Percentiles rank a stretch among this genome's conserved stretches.
Conservation (phyloP, 2,329 filamentous ascomycete species). For the Alternaria longipes region DNA sequence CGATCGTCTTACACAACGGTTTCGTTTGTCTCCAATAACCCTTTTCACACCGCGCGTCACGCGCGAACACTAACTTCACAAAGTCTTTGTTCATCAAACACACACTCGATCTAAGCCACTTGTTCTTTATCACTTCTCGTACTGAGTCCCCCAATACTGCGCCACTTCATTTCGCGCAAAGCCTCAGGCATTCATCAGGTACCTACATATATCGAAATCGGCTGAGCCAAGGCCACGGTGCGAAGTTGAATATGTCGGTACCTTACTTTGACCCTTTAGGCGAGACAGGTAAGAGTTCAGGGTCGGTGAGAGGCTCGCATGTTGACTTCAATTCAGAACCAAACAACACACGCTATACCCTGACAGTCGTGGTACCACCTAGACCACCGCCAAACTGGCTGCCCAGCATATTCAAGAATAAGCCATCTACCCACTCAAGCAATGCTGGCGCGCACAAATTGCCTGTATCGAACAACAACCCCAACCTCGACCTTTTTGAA, state of each 20-base stretch:
- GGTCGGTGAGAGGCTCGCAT: no score
- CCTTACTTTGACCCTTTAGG: slow-evolving; percentile 32
- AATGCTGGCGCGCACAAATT: slow-evolving; percentile 15
- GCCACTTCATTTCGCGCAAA: background rate
- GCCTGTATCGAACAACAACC: slow-evolving; percentile 18
- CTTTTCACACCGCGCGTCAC: background rate
- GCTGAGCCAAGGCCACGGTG: background rate
- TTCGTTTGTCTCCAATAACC: slow-evolving; percentile 5
- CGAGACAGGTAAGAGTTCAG: slow-evolving; percentile 12
- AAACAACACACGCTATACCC: slow-evolving; percentile 33
- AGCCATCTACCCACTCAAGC: slow-evolving; percentile 11
- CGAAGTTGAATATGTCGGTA: background rate
- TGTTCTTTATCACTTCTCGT: no score
- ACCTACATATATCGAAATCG: background rate
- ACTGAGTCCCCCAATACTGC: background rate
- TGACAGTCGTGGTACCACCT: slow-evolving; percentile 29
- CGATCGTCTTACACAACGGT: slow-evolving; percentile 5
- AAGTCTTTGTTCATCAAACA: background rate
- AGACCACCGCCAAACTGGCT: slow-evolving; percentile 31
- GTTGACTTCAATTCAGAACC: background rate
- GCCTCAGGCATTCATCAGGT: background rate
- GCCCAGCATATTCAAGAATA: slow-evolving; percentile 26
- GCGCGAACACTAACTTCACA: background rate
- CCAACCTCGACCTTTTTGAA: slow-evolving; percentile 26
- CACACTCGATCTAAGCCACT: background rate